Evolutionary conservation across 2,329 filamentous ascomycete genomes (phyloP), one percentile per base, ranked within the genome.

Genomic region (Colletotrichum tropicicola): DNA sequence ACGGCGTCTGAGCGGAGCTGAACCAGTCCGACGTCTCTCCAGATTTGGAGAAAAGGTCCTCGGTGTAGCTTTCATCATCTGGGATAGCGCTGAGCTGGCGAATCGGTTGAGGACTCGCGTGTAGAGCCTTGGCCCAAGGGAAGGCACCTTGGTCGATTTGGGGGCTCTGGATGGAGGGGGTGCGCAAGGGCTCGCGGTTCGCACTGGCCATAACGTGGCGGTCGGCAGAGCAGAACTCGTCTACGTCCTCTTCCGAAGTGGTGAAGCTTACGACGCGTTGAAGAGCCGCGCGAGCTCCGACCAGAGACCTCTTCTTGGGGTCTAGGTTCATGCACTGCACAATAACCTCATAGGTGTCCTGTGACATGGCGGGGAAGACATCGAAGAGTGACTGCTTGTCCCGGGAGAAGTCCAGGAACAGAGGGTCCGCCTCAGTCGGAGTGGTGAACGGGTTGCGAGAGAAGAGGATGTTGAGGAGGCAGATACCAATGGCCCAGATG

Each of bases 321-420:
- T 99, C 95, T 70, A 99, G 82, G 72, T 93, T 93, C 87, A 99
- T 88, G 77, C 93, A 97, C 79, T 97, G 88, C 55, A 91, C 89
- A 78, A 99, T 89, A 70, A 99, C 93, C 78, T 98, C 94, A 74
- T 92, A 99, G 0, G 96, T 98, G 78, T 99, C 96, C 78, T 97
- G 93, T 52, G 95, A 98, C 95, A 99, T 97, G 78, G 92, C 94
- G 39, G 96, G 94, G 79, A 99, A 99, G 73, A 98, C 93, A 77
- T 99, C 96, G 77, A 99, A 99, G 62, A 99, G 88, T 41, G 92
- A 97, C 79, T 98, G 94, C 78, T 94, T 94, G 81, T 99, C 95
- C 64, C 92, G 90, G 53, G 91, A 92, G 77, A 97, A 99, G 79
- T 99, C 96, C 68, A 94, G 85, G 80, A 97, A 99, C 52, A 99